Base-by-base conservation (phyloP, 176 grass and related monocot species). In the Typha latifolia region DNA sequence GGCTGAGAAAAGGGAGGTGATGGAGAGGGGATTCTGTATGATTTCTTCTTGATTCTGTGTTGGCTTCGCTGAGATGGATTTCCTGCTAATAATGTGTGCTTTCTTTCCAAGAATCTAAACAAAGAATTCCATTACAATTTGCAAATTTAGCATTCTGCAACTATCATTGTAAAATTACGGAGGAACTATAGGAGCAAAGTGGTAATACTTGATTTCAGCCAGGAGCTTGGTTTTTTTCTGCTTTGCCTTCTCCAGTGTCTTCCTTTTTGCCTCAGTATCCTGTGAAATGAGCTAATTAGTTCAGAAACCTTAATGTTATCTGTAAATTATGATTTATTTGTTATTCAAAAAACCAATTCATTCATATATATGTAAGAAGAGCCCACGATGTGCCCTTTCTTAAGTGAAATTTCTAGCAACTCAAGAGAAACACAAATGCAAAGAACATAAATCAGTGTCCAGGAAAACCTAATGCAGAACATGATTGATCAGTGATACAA, bases 31-130 rank as follows among this genome's bases (percentile, higher is more conserved):
- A 63, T 47, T 15, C 11, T 70, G 27, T 4, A 15, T 48, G 62
- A 31, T 49, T 70, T 27, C 12, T 79, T 77, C 78, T 84, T 91
- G 51, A 91, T 61, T 15, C 34, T 78, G 72, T 62, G 79, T 9
- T 67, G 70, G 0, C 10, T 64, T 57, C 61, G 66, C 32, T 82
- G 80, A 0, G 68, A 66, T 2, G 61, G 69, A 19, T 66, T 65
- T 26, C 84, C 84, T 2, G 9, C 59, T 47, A 96, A 71, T 4
- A 53, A 72, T 14, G 47, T 23, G 32, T 70, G 71, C 56, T 84
- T 96, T 69, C 63, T 86, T 72, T 52, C 67, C 69, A 96, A 76
- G 66, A 96, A 91, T 68, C 88, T 91, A 74, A 12, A 62, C n/a
- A 47, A 70, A 8, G 50, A 69, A 47, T 32, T 26, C 13, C 48